Conservation (phyloP, 768 basidiomycete genomes). For the Phlebiopsis flavidoalba region DNA sequence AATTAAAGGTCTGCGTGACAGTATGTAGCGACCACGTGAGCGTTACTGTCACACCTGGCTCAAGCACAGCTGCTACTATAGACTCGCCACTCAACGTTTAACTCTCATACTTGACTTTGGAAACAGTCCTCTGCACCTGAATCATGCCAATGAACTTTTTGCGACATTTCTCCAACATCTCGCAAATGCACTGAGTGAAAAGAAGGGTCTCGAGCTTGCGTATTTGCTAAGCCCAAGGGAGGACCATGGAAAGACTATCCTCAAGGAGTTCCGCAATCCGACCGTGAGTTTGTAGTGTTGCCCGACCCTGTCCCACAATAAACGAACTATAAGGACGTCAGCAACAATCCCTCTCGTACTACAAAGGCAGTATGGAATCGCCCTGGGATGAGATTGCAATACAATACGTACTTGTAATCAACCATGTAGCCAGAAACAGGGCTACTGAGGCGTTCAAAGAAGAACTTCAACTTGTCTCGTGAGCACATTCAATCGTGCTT, state of each 20-base stretch:
- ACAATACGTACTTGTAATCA: conserved; percentile 74
- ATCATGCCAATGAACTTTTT: conserved; percentile 41
- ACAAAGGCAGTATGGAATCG: conserved; percentile 57
- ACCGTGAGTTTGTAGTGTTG: conserved; percentile 29
- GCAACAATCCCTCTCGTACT: conserved; percentile 32
- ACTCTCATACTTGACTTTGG: not conserved
- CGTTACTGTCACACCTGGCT: not conserved
- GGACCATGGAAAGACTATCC: conserved; percentile 70
- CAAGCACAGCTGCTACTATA: not conserved
- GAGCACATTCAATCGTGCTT: conserved; percentile 29
- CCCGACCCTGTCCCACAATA: not conserved
- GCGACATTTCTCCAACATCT: conserved; percentile 55
- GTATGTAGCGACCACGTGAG: not conserved
- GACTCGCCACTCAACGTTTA: not conserved
- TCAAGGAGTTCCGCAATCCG: conserved; percentile 64
- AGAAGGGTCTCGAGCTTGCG: conserved; percentile 67
- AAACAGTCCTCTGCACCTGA: not conserved
- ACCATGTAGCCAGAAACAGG: conserved; percentile 62
- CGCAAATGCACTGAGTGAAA: conserved; percentile 51
- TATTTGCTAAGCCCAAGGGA: conserved; percentile 74
- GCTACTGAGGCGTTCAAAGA: conserved; percentile 76
- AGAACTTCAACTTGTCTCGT: conserved; percentile 72
- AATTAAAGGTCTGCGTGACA: not conserved
- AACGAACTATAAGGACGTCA: conserved; percentile 7
- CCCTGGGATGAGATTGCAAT: conserved; percentile 89